Evolutionary conservation across 805 yeast species (phyloP).

Genomic region (Clavispora phyllophila): DNA sequence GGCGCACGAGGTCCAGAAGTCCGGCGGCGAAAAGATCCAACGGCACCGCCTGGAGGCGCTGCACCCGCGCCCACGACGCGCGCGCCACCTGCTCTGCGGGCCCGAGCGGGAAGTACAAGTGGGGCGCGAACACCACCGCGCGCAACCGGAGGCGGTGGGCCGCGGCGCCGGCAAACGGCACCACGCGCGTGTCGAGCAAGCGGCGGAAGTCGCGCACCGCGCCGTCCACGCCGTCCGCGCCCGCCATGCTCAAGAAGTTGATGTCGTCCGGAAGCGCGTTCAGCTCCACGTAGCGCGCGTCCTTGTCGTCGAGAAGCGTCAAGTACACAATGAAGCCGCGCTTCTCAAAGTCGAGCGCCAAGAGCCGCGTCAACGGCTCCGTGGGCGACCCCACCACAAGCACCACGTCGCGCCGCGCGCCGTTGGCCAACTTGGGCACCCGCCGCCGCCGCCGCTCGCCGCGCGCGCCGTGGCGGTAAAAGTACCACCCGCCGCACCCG

Average conservation of each 20-base stretch:
- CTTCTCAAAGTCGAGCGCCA: conserved; percentile 69
- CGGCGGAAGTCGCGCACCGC: conserved; percentile 36
- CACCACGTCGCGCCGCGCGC: conserved; percentile 72
- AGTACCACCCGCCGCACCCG: neutral
- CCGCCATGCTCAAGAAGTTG: conserved; percentile 55
- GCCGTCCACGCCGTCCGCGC: conserved; percentile 39
- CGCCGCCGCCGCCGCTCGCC: conserved; percentile 29
- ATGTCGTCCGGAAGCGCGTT: conserved; percentile 65
- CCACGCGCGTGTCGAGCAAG: conserved; percentile 48
- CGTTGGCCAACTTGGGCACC: conserved; percentile 60
- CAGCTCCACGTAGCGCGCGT: conserved; percentile 43
- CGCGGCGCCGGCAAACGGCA: conserved; percentile 54
- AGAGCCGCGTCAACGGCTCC: conserved; percentile 63
- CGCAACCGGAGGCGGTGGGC: conserved; percentile 53
- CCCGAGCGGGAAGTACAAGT: conserved; percentile 60
- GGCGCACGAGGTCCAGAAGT: conserved; percentile 48
- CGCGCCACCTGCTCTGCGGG: conserved; percentile 55
- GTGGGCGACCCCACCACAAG: conserved; percentile 71
- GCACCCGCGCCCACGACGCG: conserved; percentile 48
- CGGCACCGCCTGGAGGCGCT: conserved; percentile 44
- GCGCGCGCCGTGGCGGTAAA: neutral
- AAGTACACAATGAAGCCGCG: conserved; percentile 80
- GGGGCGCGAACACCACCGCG: conserved; percentile 71
- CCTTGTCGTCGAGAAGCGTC: conserved; percentile 62
- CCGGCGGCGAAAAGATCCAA: conserved; percentile 52